Evolutionary conservation across 225 moss, liverwort and hornwort genomes (phyloP), one percentile per base, ranked within the genome.

Genomic region (Takakia lepidozioides): DNA sequence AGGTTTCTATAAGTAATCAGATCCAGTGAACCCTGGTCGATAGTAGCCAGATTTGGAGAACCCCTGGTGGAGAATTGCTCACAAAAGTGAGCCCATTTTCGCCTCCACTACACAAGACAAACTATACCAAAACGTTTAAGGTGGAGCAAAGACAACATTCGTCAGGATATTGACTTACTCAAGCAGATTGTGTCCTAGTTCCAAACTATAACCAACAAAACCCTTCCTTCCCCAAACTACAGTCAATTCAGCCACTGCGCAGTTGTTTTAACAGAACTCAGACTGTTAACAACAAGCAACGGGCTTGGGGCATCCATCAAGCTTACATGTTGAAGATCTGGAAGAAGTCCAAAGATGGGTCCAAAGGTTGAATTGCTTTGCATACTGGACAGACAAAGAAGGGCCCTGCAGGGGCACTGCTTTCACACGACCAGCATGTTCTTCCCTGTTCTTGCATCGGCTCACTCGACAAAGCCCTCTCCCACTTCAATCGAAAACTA

Each of bases 241-340:
- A n/a, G n/a, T n/a, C n/a, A n/a, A n/a, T n/a, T n/a, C n/a, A 43
- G 17, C 2, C 18, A 27, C 23, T 13, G 16, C 5, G 4, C 9
- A 9, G 20, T 23, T 43, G 3, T 28, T 43, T 16, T 25, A 1
- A 8, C 16, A 22, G 26, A 43, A 41, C 40, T 30, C 46, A 10
- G 5, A 27, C 27, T 28, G 2, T 6, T 5, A 32, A n/a, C 44
- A 20, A n/a, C 18, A 7, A 7, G n/a, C 13, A 58, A 35, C 29
- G 2, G 21, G 11, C 34, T 18, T 14, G 8, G 17, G 11, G 44
- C n/a, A n/a, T n/a, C n/a, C n/a, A n/a, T n/a, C n/a, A 26, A 25
- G 52, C 84, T 82, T 71, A 89, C 93, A 95, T 65, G 25, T 64
- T 66, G 7, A 95, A 72, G 42, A 90, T 74, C 57, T 75, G 76